Percentiles rank a stretch among this genome's conserved stretches.
Conservation (phyloP, 2,329 filamentous ascomycete species). For the Aspergillus transmontanensis region DNA sequence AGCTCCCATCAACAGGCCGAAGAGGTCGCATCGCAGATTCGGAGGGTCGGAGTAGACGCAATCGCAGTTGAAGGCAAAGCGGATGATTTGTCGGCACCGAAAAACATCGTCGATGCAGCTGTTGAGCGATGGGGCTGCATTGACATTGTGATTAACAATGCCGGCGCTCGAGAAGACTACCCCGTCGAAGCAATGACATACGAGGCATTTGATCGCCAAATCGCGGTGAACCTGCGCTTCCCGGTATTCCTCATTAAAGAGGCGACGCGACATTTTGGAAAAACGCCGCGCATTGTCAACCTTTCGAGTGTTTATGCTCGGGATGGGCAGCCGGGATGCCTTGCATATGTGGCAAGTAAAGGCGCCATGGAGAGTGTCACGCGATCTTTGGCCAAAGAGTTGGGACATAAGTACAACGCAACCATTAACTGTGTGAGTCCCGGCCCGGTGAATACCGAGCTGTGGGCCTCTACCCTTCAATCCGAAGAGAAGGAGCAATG, state of each 20-base stretch:
- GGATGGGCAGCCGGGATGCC: background rate
- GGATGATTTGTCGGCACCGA: background rate
- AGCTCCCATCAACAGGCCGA: conserved; percentile 5
- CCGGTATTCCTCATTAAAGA: background rate
- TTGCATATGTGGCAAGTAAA: background rate
- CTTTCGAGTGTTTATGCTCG: conserved; percentile 1
- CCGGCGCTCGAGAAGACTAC: conserved; percentile 11
- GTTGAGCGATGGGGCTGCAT: conserved; percentile 11
- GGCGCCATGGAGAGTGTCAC: background rate
- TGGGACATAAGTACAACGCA: background rate
- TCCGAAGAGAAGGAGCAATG: background rate
- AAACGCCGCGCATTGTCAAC: background rate
- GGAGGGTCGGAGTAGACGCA: conserved; percentile 2
- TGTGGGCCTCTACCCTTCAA: background rate
- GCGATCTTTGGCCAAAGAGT: background rate
- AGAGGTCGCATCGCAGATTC: conserved; percentile 5
- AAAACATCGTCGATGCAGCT: background rate
- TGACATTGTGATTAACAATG: conserved; percentile 17
- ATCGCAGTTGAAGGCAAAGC: background rate
- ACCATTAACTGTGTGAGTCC: background rate
- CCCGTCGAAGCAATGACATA: conserved; percentile 2
- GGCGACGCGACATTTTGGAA: background rate
- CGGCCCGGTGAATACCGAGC: background rate
- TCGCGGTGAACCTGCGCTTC: background rate
- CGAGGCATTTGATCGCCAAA: background rate